Base-by-base conservation (phyloP, 2,329 filamentous ascomycete genomes). In the Fusarium aywerte region DNA sequence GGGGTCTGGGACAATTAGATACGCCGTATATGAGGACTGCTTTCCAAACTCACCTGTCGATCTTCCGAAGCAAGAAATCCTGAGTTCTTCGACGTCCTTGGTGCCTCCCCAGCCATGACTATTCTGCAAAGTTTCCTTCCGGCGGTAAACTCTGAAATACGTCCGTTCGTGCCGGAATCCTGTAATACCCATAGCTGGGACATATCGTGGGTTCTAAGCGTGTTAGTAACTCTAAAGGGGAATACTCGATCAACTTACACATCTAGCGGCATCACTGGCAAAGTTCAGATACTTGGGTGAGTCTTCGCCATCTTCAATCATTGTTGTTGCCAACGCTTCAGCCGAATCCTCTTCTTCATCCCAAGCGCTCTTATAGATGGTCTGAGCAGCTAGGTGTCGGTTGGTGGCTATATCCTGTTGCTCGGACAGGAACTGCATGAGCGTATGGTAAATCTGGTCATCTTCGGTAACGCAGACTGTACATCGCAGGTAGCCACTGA, bases 341-440 rank as follows among this genome's bases (percentile, higher is more conserved):
- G 81, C 79, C 4, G 79, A 73, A 33, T 82, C 81, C 52, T 87
- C 77, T 40, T 80, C 83, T 43, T 84, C 84, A 39, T 86, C 86
- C 86, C 86, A 89, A 0, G 84, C 84, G 18, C 80, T 84, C 68
- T 81, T 83, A 50, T 80, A 81, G 3, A 81, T 80, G 1, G 86
- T 88, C 72, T 88, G 84, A 8, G 85, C 87, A 63, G 82, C 84
- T 16, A 89, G 76, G 7, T 80, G 81, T 15, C 84, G 81, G 35
- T 85, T 86, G 44, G 82, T 82, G 31, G 79, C 79, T 61, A 86
- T 82, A 21, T 78, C 79, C 11, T 83, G 82, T 70, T 88, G 84
- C 38, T 81, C 74, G 0, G 84, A 83, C 9, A 89, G 80, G 79
- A 84, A 90, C 51, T 83, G 81, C 79, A 89, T 87, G 47, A 90